Conservation (phyloP, 345 rosid genomes). For the Alliaria petiolata region DNA sequence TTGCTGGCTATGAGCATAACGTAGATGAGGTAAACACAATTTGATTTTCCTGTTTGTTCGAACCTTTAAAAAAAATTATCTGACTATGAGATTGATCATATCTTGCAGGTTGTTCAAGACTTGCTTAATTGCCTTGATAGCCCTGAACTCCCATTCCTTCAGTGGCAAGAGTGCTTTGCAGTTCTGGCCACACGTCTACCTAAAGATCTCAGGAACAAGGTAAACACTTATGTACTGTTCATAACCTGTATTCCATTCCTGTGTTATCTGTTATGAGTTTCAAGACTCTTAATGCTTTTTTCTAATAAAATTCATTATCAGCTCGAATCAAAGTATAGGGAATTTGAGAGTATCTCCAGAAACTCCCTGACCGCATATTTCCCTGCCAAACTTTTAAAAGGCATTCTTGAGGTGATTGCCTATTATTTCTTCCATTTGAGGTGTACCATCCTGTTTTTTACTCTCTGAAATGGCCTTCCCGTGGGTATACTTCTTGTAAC, state of each 20-base stretch:
- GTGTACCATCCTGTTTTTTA: neutral
- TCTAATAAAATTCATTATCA: constrained; percentile 31
- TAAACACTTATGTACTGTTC: constrained; percentile 24
- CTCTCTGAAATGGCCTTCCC: constrained; percentile 10
- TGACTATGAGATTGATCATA: constrained; percentile 10
- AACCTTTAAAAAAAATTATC: neutral
- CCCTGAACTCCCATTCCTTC: constrained; percentile 95
- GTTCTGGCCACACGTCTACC: constrained; percentile 90
- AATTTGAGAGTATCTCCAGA: constrained; percentile 48
- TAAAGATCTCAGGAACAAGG: constrained; percentile 80
- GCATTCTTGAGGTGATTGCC: constrained; percentile 61
- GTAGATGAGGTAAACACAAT: constrained; percentile 66
- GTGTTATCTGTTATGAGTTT: neutral
- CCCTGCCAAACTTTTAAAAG: constrained; percentile 76
- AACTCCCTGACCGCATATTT: constrained; percentile 64
- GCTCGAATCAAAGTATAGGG: constrained; percentile 79
- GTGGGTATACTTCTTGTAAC: constrained; percentile 30
- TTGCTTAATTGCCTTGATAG: constrained; percentile 84
- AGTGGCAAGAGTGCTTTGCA: constrained; percentile 95
- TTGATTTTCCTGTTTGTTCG: neutral
- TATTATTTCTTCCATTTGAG: constrained; percentile 23
- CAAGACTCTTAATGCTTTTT: neutral
- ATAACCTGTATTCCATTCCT: neutral
- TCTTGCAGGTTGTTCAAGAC: constrained; percentile 76
- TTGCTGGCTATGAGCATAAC: constrained; percentile 90